Percentiles rank a stretch among this genome's conserved stretches.
phyloP scores from a whole-genome alignment of 2,329 filamentous ascomycete species.

The Alternaria gansuensis region DNA sequence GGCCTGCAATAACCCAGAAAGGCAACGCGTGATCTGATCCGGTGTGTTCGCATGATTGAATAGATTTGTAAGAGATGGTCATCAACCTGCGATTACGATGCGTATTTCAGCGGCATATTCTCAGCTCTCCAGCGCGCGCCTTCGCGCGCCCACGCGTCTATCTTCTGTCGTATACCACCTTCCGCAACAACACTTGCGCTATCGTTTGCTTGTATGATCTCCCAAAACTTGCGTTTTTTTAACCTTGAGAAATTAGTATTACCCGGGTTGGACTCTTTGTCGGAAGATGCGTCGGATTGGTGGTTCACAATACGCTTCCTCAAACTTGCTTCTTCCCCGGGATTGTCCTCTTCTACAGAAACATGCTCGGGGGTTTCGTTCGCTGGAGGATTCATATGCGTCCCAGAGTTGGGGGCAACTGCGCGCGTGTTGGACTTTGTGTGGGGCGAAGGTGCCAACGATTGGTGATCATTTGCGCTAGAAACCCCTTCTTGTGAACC shows the following conservation, averaged over 20 bases:
- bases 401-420: too few species aligned
- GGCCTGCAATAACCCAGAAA: neutral
- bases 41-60: neutral
- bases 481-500: neutral
- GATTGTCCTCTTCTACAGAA: too few species aligned
- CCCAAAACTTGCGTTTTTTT: neutral
- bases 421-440: neutral
- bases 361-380: too few species aligned
- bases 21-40: neutral
- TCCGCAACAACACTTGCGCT: too few species aligned
- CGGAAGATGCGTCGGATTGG: neutral
- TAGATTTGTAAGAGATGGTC: neutral
- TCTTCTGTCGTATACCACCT: neutral
- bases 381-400: too few species aligned
- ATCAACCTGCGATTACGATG: too few species aligned
- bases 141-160: neutral
- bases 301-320: neutral
- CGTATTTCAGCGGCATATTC: neutral
- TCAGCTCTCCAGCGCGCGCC: too few species aligned
- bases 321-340: neutral
- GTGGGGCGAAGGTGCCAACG: neutral
- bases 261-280: neutral
- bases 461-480: neutral
- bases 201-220: too few species aligned
- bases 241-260: neutral